Base-by-base conservation (phyloP, 257 asterid genomes). In the Catharanthus roseus region DNA sequence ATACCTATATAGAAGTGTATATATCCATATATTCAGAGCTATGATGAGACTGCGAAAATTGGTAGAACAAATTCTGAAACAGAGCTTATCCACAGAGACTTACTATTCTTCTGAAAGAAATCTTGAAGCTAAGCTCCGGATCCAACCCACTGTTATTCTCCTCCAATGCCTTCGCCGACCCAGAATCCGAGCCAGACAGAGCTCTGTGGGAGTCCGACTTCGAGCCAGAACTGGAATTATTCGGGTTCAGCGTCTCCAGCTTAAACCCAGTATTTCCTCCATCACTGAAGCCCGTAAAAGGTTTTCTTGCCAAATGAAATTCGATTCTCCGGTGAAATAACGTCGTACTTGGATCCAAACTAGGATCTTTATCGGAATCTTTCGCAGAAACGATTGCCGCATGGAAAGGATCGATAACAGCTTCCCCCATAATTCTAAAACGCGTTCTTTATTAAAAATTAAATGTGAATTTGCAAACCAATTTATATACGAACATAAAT, bases 91-190 rank as follows among this genome's bases (percentile, higher is more conserved):
- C 6, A 65, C 4, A 72, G 36, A 67, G 11, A 80, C 99, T 89
- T 86, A 95, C 99, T 75, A 95, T 95, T 82, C 95, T 85, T 73
- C 93, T 85, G 77, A 86, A 88, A 33, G 97, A 78, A 71, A 88
- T 85, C 72, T 83, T 86, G 63, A 87, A 84, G 83, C 83, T 78
- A 74, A 91, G 82, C 81, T 95, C 99, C 26, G 92, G 88, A 86
- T 91, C 99, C 80, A 89, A 74, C 65, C 90, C 86, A 15, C 55
- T 78, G 7, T 75, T 68, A 26, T 74, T 75, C 89, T 10, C 65
- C 39, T 87, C 89, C 21, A 75, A 45, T 11, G 36, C 56, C 66
- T 70, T 77, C 50, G 55, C 47, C 26, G 54, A 36, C 7, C 69
- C 72, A 42, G 70, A 23, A 39, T 49, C 47, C 26, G 54, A 36